Conservation (phyloP, 345 rosid genomes). For the Acer negundo region DNA sequence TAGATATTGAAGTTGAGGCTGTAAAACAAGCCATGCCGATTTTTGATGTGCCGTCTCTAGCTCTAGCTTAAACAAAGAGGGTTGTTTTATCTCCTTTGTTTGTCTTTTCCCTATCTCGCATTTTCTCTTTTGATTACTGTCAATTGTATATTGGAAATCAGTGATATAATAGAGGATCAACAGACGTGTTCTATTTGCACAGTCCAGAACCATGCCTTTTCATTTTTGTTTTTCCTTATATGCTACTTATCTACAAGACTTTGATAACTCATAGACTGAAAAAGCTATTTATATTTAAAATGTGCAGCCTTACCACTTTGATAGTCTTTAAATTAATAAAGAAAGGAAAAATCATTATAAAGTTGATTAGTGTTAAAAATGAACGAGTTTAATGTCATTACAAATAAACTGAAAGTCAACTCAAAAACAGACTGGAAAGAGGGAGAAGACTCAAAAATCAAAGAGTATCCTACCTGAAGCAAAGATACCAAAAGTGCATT, state of each 20-base stretch:
- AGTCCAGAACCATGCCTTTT: not conserved
- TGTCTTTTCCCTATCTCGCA: not conserved
- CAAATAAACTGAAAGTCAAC: not conserved
- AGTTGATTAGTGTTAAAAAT: not conserved
- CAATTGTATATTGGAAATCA: conserved; percentile 2
- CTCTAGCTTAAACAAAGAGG: conserved; percentile 51
- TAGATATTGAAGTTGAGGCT: conserved; percentile 58
- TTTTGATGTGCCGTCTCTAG: conserved; percentile 57
- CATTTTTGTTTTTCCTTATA: not conserved
- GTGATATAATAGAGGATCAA: not conserved
- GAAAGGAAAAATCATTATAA: not conserved
- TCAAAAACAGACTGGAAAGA: not conserved
- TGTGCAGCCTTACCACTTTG: not conserved
- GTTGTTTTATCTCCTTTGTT: not conserved
- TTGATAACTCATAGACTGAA: not conserved
- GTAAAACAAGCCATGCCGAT: conserved; percentile 64
- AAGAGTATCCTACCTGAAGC: not conserved
- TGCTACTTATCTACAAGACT: not conserved
- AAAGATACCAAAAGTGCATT: not conserved
- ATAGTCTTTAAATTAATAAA: not conserved
- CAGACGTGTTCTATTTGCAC: not conserved
- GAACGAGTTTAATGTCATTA: not conserved
- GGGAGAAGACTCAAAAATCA: not conserved
- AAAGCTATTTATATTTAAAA: not conserved
- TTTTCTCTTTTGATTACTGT: not conserved